A percentile compares a stretch with the other conserved stretches of the same genome.
Evolutionary conservation across 1,139 yeast species (phyloP).

Genomic region (Suhomyces kunorum): DNA sequence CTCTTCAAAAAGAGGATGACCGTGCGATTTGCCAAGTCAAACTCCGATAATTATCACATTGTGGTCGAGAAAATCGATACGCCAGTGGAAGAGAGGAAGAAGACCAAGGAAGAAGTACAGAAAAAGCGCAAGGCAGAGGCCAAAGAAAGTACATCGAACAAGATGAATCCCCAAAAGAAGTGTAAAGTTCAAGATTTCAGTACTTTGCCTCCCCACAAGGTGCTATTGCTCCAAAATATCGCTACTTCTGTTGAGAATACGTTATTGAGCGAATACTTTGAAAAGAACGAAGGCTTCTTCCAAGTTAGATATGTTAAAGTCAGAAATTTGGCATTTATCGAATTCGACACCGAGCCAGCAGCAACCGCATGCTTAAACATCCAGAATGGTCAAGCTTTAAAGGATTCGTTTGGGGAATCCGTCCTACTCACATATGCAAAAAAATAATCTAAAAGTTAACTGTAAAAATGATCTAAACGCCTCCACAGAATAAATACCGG

Average conservation of each 20-base stretch:
- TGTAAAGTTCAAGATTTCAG: constrained; percentile 30
- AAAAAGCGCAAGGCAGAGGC: constrained; percentile 19
- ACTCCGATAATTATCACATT: constrained; percentile 45
- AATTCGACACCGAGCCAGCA: constrained; percentile 55
- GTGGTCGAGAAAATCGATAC: constrained; percentile 17
- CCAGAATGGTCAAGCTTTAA: constrained; percentile 13
- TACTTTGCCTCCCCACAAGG: constrained; percentile 64
- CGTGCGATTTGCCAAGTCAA: constrained; percentile 41
- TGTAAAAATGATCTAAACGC: constrained; percentile 1
- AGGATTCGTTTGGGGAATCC: constrained; percentile 25
- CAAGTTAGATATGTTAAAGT: constrained; percentile 68
- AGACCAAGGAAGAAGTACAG: constrained; percentile 10
- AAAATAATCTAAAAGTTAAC: constrained; percentile 21
- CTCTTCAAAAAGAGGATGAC: constrained; percentile 59
- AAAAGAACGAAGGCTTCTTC: constrained; percentile 55
- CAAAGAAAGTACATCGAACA: constrained; percentile 9
- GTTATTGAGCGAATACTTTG: constrained; percentile 45
- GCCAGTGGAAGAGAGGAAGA: constrained; percentile 19
- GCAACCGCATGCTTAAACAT: constrained; percentile 30
- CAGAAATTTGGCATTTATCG: constrained; percentile 77
- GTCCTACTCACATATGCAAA: constrained; percentile 38
- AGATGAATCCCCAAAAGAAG: constrained; percentile 17
- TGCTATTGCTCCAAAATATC: constrained; percentile 67
- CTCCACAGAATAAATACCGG: neutral
- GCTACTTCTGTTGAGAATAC: constrained; percentile 35